Percentiles rank a stretch among this genome's conserved stretches.
Evolutionary conservation across 2,329 filamentous ascomycete genomes (phyloP).

Genomic region (Chaetomium strumarium): DNA sequence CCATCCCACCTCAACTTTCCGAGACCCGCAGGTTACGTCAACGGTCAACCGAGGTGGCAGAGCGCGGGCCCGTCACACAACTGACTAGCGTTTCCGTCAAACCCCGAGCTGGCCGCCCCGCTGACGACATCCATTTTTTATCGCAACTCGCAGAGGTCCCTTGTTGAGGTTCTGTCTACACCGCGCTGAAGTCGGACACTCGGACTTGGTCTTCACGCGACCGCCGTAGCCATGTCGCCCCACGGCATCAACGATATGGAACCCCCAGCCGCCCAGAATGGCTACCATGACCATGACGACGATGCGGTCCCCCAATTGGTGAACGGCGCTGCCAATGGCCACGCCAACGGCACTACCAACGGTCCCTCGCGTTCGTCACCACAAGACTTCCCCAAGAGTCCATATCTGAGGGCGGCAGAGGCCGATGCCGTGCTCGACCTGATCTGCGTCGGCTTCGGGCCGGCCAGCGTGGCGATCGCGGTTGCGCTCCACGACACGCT

Average conservation of each 20-base stretch:
- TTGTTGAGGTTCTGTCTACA: background rate
- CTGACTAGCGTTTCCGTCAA: background rate
- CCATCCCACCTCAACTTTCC: background rate
- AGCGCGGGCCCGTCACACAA: background rate
- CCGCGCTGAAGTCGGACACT: too few relatives aligned
- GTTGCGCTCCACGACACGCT: conserved; percentile 82
- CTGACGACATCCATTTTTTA: too few relatives aligned
- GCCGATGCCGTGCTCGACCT: conserved; percentile 70
- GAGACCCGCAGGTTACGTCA: background rate
- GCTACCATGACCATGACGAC: conserved; percentile 7
- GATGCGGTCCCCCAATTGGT: conserved; percentile 12
- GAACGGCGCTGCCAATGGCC: background rate
- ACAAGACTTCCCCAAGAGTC: conserved; percentile 18
- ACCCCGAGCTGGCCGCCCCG: too few relatives aligned
- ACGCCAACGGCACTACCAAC: background rate
- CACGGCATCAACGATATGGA: conserved; percentile 21
- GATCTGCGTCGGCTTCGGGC: conserved; percentile 87
- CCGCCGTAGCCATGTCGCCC: conserved; percentile 21
- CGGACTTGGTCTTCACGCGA: background rate
- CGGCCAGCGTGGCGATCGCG: conserved; percentile 82
- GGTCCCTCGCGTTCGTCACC: background rate
- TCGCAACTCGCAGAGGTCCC: too few relatives aligned
- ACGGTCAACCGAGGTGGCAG: background rate
- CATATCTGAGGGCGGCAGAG: conserved; percentile 38
- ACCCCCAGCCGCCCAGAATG: conserved; percentile 4